phyloP scores from a whole-genome alignment of 768 basidiomycete genomes.

The Boletus bicolor region DNA sequence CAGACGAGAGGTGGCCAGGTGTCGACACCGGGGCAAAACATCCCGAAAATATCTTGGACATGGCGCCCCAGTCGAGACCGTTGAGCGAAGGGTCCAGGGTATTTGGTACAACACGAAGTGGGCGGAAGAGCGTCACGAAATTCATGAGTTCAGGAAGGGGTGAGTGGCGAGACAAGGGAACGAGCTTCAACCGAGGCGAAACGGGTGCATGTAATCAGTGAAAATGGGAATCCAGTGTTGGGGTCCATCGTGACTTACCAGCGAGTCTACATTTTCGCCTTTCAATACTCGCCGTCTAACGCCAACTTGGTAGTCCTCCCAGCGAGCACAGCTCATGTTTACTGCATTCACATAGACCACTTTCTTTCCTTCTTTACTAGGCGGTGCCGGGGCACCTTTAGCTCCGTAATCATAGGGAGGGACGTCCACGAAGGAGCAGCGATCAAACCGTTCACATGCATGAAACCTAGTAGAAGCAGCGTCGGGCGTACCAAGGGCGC shows the following conservation, averaged over 20 bases:
- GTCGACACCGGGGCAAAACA: conserved; percentile 38
- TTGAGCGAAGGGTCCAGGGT: conserved; percentile 52
- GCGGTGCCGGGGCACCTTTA: conserved; percentile 18
- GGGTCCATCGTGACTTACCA: conserved; percentile 46
- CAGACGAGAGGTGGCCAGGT: conserved; percentile 8
- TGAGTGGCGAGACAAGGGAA: conserved; percentile 85
- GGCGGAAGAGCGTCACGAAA: conserved; percentile 81
- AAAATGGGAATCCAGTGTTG: background rate
- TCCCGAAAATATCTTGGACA: conserved; percentile 63
- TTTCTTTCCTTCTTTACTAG: conserved; percentile 45
- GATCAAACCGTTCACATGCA: conserved; percentile 83
- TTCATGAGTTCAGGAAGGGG: conserved; percentile 79
- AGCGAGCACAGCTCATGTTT: conserved; percentile 56
- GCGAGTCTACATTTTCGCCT: conserved; percentile 50
- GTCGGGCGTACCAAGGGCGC: conserved; percentile 58
- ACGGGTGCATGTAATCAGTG: background rate
- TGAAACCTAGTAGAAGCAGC: conserved; percentile 75
- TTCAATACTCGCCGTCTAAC: conserved; percentile 40
- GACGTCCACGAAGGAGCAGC: conserved; percentile 62
- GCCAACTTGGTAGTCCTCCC: conserved; percentile 48
- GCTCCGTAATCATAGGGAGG: conserved; percentile 20
- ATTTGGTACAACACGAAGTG: conserved; percentile 75
- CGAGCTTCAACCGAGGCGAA: conserved; percentile 46
- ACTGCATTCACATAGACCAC: conserved; percentile 88
- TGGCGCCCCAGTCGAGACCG: conserved; percentile 70